These are phyloP conservation scores for Suillus decipiens DNA, from an alignment of 768 basidiomycete species.

Conservation along the genomic window DNA sequence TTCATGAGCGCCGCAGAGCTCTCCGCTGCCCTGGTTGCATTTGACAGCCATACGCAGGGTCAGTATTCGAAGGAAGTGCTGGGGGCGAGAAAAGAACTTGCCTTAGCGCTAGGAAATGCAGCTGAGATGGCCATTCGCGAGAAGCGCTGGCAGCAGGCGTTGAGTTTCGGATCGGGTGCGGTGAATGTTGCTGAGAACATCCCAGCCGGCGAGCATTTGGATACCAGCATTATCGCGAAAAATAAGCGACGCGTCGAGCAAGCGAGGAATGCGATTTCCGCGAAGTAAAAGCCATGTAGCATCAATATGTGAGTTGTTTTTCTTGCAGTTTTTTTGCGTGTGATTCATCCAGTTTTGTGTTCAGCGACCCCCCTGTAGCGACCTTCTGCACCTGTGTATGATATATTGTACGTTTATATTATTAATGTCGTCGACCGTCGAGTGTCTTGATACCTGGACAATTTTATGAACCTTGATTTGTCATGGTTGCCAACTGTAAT, in stretches of 20 bases:
- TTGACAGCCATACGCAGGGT: conserved; percentile 32
- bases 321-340: neutral
- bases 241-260: conserved; percentile 27
- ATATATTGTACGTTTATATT: neutral
- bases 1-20: conserved; percentile 35
- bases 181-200: conserved; percentile 23
- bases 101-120: conserved; percentile 35
- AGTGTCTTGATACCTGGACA: neutral
- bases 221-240: conserved; percentile 20
- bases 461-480: neutral
- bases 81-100: conserved; percentile 31
- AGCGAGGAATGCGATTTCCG: conserved; percentile 8
- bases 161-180: conserved; percentile 28
- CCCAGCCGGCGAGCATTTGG: conserved; percentile 18
- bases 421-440: neutral
- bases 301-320: neutral
- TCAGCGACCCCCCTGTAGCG: neutral
- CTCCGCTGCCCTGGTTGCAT: conserved; percentile 31
- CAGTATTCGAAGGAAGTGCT: conserved; percentile 20
- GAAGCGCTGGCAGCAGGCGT: conserved; percentile 23
- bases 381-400: neutral
- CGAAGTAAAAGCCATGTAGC: neutral
- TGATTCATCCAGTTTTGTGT: neutral
- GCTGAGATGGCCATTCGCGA: conserved; percentile 37
- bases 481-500: too few relatives aligned